Conservation (phyloP, 2,329 filamentous ascomycete species). For the Exophiala oligosperma region DNA sequence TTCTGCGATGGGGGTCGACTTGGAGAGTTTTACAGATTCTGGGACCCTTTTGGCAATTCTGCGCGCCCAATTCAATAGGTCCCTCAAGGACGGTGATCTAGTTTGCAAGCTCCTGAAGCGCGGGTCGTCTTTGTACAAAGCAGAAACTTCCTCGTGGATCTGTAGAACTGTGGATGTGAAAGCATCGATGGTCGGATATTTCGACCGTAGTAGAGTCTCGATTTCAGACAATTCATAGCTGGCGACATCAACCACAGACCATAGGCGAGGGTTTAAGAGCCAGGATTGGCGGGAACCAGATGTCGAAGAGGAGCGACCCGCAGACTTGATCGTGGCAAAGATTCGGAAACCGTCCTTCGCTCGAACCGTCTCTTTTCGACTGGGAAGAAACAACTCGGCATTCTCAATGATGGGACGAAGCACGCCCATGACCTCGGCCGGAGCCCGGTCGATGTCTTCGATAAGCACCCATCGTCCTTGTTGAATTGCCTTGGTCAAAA, state of each 20-base stretch:
- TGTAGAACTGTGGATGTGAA: constrained; percentile 58
- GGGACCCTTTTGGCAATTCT: constrained; percentile 69
- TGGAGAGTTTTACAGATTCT: background rate
- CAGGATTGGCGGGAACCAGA: constrained; percentile 56
- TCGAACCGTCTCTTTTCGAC: constrained; percentile 78
- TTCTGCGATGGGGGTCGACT: constrained; percentile 56
- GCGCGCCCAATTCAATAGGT: constrained; percentile 89
- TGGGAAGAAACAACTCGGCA: constrained; percentile 86
- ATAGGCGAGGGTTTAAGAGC: constrained; percentile 60
- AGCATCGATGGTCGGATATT: constrained; percentile 67
- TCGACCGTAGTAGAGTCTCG: constrained; percentile 67
- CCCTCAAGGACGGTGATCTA: constrained; percentile 67
- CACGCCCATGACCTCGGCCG: constrained; percentile 91
- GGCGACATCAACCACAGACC: constrained; percentile 73
- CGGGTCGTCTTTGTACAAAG: constrained; percentile 31
- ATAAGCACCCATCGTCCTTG: constrained; percentile 97
- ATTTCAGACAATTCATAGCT: constrained; percentile 70
- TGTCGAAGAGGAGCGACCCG: constrained; percentile 66
- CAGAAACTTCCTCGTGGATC: constrained; percentile 51
- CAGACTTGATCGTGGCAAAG: constrained; percentile 84
- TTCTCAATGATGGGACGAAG: constrained; percentile 89
- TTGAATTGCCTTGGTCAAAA: constrained; percentile 87
- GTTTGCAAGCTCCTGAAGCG: constrained; percentile 35
- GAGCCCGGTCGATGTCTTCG: constrained; percentile 92
- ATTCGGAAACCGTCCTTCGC: constrained; percentile 85